A percentile compares a stretch with the other conserved stretches of the same genome.
phyloP scores from a whole-genome alignment of 805 yeast genomes.

The Isabelozyma heimii region DNA sequence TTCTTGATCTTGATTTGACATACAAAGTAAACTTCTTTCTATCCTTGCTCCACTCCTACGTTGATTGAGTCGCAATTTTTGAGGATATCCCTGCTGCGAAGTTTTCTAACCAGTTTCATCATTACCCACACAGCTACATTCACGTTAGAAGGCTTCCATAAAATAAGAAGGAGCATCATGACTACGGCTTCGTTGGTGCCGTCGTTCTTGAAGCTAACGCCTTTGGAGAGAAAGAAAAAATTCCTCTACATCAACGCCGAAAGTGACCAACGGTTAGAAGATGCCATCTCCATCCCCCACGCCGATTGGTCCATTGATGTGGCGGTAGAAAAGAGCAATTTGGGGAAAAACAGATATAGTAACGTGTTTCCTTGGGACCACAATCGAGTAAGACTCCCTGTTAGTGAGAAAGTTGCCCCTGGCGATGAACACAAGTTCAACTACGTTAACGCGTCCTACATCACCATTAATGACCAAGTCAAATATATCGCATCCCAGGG shows the following conservation, averaged over 20 bases:
- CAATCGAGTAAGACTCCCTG: slow-evolving; percentile 29
- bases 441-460: slow-evolving; percentile 45
- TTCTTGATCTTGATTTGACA: too few relatives aligned
- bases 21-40: too few relatives aligned
- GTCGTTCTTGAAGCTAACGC: background rate
- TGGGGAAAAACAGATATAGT: slow-evolving; percentile 30
- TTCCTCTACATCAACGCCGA: slow-evolving; percentile 2
- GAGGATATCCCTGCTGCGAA: background rate
- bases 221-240: background rate
- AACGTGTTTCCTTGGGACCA: slow-evolving; percentile 42
- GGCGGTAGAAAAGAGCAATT: slow-evolving; percentile 1
- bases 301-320: slow-evolving; percentile 5
- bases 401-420: slow-evolving; percentile 5
- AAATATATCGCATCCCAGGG: slow-evolving; percentile 75
- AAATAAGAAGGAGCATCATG: background rate
- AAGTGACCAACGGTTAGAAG: slow-evolving; percentile 6
- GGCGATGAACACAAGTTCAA: slow-evolving; percentile 11
- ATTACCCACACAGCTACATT: background rate
- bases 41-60: too few relatives aligned
- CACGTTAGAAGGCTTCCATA: background rate
- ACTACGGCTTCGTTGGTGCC: background rate
- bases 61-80: too few relatives aligned
- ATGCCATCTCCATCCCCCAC: slow-evolving; percentile 5
- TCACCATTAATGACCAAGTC: slow-evolving; percentile 12
- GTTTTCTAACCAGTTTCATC: background rate